Evolutionary conservation across 2,329 filamentous ascomycete genomes (phyloP), one percentile per base, ranked within the genome.

Genomic region (Exserohilum turcica): DNA sequence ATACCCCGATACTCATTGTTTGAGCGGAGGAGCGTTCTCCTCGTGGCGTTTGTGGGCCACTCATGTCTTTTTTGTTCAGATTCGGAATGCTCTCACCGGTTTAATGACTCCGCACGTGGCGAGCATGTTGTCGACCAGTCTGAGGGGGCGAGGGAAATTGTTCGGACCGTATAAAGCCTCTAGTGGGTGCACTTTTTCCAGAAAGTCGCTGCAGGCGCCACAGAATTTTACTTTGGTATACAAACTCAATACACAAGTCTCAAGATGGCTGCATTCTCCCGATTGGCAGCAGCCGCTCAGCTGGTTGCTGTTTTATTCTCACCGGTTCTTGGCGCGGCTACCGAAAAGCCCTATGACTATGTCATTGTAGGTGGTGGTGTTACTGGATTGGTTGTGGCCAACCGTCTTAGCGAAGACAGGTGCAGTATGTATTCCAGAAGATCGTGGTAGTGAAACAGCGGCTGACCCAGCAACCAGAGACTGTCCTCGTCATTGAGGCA

Each of bases 311-410:
- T 64, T 16, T 51, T 65, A 28, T 19, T 66, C n/a, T 54, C 57
- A 10, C 61, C 63, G 9, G 61, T 58, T 49, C 56, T 59, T 43
- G 56, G 56, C 38, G 53, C 49, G 9, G 56, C 46, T 8, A 43
- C 53, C 12, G 45, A 48, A 18, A 47, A 52, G 31, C 50, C 60
- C 24, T 69, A 68, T 31, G 69, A 72, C 50, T 72, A 72, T 60
- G 60, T 72, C 6, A 66, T 72, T 33, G 64, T 72, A 29, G 68
- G 68, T 42, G 68, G 65, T 37, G 68, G 67, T 33, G 57, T 67
- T n/a, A 67, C 60, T 10, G 69, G 69, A 5, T 52, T 69, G 38
- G 56, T 69, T 18, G 63, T 71, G 8, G 68, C 69, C 5, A 67
- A 67, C 39, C 59, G 69, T 15, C 44, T 72, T 42, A 64, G 54